These are phyloP conservation scores for Tetrahymena borealis DNA, from an alignment of 73 alveolate genomes.

Conservation along the genomic window DNA sequence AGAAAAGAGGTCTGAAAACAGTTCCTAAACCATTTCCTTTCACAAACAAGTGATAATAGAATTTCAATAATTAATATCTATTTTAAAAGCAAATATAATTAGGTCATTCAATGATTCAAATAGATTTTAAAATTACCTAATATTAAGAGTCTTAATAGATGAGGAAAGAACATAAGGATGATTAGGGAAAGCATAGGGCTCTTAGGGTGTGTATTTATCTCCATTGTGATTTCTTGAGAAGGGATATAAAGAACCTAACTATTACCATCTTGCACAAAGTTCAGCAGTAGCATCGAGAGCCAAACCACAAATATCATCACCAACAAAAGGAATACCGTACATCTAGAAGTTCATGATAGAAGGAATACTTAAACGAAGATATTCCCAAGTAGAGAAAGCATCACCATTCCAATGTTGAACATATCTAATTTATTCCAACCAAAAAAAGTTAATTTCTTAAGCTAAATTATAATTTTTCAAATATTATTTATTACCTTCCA, in stretches of 20 bases:
- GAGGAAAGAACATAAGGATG: slow-evolving; percentile 6
- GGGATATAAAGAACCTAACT: slow-evolving; percentile 76
- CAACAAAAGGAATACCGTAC: slow-evolving; percentile 90
- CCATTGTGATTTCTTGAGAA: slow-evolving; percentile 75
- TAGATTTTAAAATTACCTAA: background rate
- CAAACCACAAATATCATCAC: slow-evolving; percentile 90
- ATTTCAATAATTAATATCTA: slow-evolving; percentile 69
- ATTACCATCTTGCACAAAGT: slow-evolving; percentile 85
- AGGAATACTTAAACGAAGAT: slow-evolving; percentile 67
- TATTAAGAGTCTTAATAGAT: background rate
- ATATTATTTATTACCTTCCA: slow-evolving; percentile 52
- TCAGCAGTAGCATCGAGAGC: slow-evolving; percentile 56
- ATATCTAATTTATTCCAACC: slow-evolving; percentile 18
- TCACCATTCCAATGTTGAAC: slow-evolving; percentile 83
- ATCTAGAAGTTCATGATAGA: slow-evolving; percentile 76
- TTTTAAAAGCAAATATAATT: background rate
- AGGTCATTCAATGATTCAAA: background rate
- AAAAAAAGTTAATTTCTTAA: background rate
- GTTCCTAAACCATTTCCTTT: slow-evolving; percentile 36
- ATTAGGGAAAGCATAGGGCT: slow-evolving; percentile 71
- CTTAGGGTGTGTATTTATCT: slow-evolving; percentile 53
- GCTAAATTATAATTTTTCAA: background rate
- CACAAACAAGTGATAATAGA: slow-evolving; percentile 63
- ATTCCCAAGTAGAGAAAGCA: slow-evolving; percentile 57
- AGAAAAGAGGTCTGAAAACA: slow-evolving; percentile 60